phyloP scores from a whole-genome alignment of 768 basidiomycete species.

The Hirschioporus abietinus region DNA sequence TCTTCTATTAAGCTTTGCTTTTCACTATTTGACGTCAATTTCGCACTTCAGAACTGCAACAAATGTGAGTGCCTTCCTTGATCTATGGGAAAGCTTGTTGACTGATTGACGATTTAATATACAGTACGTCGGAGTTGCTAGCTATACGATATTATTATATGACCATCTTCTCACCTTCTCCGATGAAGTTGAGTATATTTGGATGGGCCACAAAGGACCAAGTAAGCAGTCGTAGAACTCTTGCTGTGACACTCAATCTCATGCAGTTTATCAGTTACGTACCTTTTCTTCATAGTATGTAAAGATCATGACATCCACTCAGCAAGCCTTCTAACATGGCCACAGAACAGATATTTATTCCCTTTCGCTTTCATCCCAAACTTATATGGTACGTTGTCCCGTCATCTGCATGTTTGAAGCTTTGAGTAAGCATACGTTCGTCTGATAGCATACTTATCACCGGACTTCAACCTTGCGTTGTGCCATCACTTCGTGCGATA shows the following conservation, averaged over 20 bases:
- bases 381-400: slow-evolving; percentile 24
- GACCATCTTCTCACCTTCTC: slow-evolving; percentile 2
- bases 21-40: not conserved
- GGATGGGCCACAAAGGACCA: not conserved
- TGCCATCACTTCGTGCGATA: slow-evolving; percentile 27
- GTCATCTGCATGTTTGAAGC: not conserved
- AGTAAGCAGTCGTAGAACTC: not conserved
- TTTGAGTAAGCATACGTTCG: not conserved
- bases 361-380: slow-evolving; percentile 60
- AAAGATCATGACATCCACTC: not conserved
- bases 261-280: not conserved
- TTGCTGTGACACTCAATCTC: not conserved
- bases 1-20: not conserved
- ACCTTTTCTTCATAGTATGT: slow-evolving; percentile 2
- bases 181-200: slow-evolving; percentile 4
- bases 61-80: not conserved
- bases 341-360: slow-evolving; percentile 61
- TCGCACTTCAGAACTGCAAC: not conserved
- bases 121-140: slow-evolving; percentile 4
- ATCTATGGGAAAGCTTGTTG: not conserved
- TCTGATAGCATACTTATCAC: slow-evolving; percentile 19
- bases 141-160: slow-evolving; percentile 2
- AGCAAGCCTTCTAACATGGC: not conserved
- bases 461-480: slow-evolving; percentile 17
- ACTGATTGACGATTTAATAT: not conserved